Percentiles rank a stretch among this genome's conserved stretches.
Conservation (phyloP, 2,329 filamentous ascomycete genomes). For the Aureobasidium zeae region DNA sequence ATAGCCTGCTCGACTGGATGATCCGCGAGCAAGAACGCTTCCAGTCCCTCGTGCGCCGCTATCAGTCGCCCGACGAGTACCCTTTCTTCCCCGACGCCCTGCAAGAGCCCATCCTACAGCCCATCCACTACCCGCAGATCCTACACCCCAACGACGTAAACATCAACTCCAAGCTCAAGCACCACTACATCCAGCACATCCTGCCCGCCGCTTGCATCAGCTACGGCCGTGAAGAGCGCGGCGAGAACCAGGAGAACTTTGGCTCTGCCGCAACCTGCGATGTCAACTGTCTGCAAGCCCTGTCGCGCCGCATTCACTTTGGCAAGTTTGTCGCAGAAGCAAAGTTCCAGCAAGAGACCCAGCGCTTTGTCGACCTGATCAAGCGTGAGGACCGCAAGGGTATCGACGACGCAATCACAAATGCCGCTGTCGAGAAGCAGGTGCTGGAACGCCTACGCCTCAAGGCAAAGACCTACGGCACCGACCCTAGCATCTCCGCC, state of each 20-base stretch:
- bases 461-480: constrained; percentile 91
- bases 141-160: constrained; percentile 84
- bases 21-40: constrained; percentile 80
- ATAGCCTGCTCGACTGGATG: constrained; percentile 92
- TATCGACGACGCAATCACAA: constrained; percentile 85
- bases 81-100: constrained; percentile 86
- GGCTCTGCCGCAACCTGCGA: constrained; percentile 86
- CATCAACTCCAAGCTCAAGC: constrained; percentile 78
- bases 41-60: constrained; percentile 88
- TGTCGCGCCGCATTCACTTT: constrained; percentile 89
- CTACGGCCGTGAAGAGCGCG: constrained; percentile 67
- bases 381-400: constrained; percentile 67
- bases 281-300: constrained; percentile 78
- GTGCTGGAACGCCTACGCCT: constrained; percentile 76
- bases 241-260: constrained; percentile 88
- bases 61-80: constrained; percentile 92
- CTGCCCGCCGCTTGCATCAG: constrained; percentile 75
- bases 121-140: constrained; percentile 78
- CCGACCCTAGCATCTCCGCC: constrained; percentile 58
- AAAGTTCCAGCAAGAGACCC: constrained; percentile 79
- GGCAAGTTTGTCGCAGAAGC: constrained; percentile 97
- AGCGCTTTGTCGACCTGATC: constrained; percentile 74
- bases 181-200: constrained; percentile 72
- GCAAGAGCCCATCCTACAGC: constrained; percentile 72
- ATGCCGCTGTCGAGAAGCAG: constrained; percentile 79